Base-by-base conservation (phyloP, 2,329 filamentous ascomycete genomes). In the Penicillium vulpinum region DNA sequence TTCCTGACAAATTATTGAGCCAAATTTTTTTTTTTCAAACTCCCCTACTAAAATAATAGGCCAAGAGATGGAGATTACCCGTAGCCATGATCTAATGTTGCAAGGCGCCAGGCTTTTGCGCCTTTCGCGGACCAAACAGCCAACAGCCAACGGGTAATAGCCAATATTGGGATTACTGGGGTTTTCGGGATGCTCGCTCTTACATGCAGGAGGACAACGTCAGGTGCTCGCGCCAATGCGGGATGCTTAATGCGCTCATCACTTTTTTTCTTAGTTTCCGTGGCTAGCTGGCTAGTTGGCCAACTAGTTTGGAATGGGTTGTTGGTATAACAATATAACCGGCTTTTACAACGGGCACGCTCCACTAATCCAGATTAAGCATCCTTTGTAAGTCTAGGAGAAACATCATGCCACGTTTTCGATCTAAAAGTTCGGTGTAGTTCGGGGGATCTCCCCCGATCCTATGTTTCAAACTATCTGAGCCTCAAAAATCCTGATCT, bases 361-460 rank as follows among this genome's bases (percentile, higher is more conserved):
- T 24, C 35, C 21, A 49, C 35, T 22, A 4, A 31, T 18, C 33
- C 51, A 26, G 31, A 24, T 33, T 2, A 31, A 54, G 43, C 28
- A 26, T 29, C 13, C 29, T 13, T 6, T 7, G 15, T 35, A 35
- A 31, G 15, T 7, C 15, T 43, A n/a, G n/a, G n/a, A n/a, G n/a
- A n/a, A n/a, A n/a, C n/a, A 48, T 49, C 45, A 43, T 52, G 35
- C 41, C 41, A 57, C 24, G 21, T 44, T 9, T 41, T 28, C 13
- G 33, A 51, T 38, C 31, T 48, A 38, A 49, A 49, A 44, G 40
- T 36, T 59, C 59, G 56, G 59, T 31, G 49, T 40, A 51, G 45
- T 54, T 61, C 52, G 57, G 56, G 45, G 39, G 29, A 48, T 48
- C 47, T 26, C 21, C 24, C 45, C 9, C 22, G 56, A 40, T 59